These are phyloP conservation scores for Helichrysum umbraculigerum DNA, from an alignment of 129 eudicot genomes.

Conservation along the genomic window DNA sequence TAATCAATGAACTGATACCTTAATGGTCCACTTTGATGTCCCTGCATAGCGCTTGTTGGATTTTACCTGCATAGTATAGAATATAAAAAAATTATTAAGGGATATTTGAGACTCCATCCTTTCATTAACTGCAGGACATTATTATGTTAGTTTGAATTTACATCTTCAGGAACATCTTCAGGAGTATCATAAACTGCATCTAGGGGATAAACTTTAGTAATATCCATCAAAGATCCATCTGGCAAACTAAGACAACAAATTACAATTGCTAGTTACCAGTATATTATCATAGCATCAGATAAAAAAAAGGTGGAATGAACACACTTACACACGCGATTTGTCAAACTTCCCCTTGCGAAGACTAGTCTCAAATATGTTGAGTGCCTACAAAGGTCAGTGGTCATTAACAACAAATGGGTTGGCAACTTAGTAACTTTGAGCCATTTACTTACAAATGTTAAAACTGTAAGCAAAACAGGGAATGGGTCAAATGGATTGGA, in stretches of 20 bases:
- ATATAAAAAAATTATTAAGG: neutral
- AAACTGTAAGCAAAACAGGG: no score
- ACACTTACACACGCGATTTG: neutral
- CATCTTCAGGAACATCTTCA: slow-evolving; percentile 1
- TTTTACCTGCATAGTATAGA: neutral
- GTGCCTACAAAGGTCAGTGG: neutral
- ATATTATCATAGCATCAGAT: neutral
- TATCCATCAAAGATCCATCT: slow-evolving; percentile 3
- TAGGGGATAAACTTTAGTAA: slow-evolving; percentile 7
- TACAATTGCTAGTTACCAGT: neutral
- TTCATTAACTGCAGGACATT: neutral
- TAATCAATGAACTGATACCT: neutral
- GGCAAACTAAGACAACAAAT: neutral
- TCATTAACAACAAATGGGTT: neutral
- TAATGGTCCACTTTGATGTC: slow-evolving; percentile 1
- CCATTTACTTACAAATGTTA: neutral
- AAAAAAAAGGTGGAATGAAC: neutral
- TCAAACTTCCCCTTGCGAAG: neutral
- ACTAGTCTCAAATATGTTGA: neutral
- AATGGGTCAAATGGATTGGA: neutral
- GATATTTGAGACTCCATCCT: neutral
- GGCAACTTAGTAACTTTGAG: neutral
- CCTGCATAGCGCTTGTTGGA: neutral
- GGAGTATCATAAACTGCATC: slow-evolving; percentile 4
- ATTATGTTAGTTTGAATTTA: neutral